Conservation (phyloP, 768 basidiomycete genomes). For the Pulveroboletus sp. region DNA sequence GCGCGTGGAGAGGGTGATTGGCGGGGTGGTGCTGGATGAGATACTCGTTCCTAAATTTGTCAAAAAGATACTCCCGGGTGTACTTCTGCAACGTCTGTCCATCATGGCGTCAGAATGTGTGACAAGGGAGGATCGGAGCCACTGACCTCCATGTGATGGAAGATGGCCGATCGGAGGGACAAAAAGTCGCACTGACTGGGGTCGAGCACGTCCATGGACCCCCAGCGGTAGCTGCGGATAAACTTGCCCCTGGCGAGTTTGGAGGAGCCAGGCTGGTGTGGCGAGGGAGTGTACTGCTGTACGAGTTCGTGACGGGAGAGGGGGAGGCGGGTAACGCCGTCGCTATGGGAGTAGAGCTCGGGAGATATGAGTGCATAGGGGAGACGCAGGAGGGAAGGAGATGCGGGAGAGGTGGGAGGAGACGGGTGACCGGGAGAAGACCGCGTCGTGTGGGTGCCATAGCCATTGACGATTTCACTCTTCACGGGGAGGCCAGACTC, state of each 20-base stretch:
- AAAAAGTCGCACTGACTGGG: conserved; percentile 78
- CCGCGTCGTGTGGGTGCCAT: conserved; percentile 48
- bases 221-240: conserved; percentile 78
- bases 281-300: conserved; percentile 66
- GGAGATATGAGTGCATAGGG: conserved; percentile 86
- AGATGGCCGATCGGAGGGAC: conserved; percentile 69
- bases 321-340: conserved; percentile 59
- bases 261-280: conserved; percentile 37
- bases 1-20: conserved; percentile 40
- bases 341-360: conserved; percentile 80
- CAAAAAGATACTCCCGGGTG: conserved; percentile 77
- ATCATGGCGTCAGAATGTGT: conserved; percentile 18
- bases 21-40: conserved; percentile 49
- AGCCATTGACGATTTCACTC: conserved; percentile 52
- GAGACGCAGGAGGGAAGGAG: conserved; percentile 58
- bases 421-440: conserved; percentile 48
- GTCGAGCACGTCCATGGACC: conserved; percentile 75
- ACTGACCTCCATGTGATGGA: conserved; percentile 85
- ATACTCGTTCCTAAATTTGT: conserved; percentile 67
- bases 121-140: conserved; percentile 13
- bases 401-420: conserved; percentile 64
- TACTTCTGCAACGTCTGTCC: conserved; percentile 78
- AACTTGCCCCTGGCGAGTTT: conserved; percentile 62
- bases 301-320: conserved; percentile 68
- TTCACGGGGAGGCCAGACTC: conserved; percentile 41